Percentiles rank a stretch among this genome's conserved stretches.
Evolutionary conservation across 331 rosid genomes (phyloP).

Genomic region (Cydonia oblonga): DNA sequence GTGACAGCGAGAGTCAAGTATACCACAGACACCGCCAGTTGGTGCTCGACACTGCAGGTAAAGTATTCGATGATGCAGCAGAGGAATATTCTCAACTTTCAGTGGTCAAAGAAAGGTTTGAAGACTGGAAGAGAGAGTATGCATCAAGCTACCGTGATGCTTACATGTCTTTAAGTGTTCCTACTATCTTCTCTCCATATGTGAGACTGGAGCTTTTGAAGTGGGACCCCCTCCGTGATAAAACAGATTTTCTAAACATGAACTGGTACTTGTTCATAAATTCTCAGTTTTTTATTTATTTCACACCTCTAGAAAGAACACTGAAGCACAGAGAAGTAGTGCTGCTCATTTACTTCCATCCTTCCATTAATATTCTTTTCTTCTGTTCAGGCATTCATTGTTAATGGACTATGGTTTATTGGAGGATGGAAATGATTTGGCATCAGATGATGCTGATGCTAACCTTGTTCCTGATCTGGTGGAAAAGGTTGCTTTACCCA

Average conservation of each 20-base stretch:
- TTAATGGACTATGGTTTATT: slow-evolving; percentile 59
- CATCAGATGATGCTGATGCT: slow-evolving; percentile 65
- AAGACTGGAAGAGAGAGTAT: slow-evolving; percentile 78
- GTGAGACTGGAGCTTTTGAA: slow-evolving; percentile 87
- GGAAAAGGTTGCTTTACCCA: slow-evolving; percentile 86
- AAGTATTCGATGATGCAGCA: slow-evolving; percentile 78
- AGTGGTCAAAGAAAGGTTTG: slow-evolving; percentile 66
- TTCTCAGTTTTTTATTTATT: background rate
- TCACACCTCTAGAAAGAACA: background rate
- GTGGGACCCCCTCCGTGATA: slow-evolving; percentile 90
- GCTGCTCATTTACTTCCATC: background rate
- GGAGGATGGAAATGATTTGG: slow-evolving; percentile 51
- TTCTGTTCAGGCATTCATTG: slow-evolving; percentile 55
- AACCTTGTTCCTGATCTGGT: slow-evolving; percentile 87
- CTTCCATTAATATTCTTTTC: slow-evolving; percentile 1
- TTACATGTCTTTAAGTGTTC: slow-evolving; percentile 79
- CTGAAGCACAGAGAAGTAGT: slow-evolving; percentile 1
- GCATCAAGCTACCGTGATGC: slow-evolving; percentile 65
- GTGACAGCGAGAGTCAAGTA: slow-evolving; percentile 72
- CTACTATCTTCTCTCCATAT: slow-evolving; percentile 83
- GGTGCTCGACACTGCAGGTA: slow-evolving; percentile 72
- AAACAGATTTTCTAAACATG: slow-evolving; percentile 70
- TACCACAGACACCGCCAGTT: slow-evolving; percentile 49
- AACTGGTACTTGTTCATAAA: slow-evolving; percentile 50
- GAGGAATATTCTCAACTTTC: slow-evolving; percentile 76